phyloP scores from a whole-genome alignment of 306 rosid species.

The Astragalus membranaceus region DNA sequence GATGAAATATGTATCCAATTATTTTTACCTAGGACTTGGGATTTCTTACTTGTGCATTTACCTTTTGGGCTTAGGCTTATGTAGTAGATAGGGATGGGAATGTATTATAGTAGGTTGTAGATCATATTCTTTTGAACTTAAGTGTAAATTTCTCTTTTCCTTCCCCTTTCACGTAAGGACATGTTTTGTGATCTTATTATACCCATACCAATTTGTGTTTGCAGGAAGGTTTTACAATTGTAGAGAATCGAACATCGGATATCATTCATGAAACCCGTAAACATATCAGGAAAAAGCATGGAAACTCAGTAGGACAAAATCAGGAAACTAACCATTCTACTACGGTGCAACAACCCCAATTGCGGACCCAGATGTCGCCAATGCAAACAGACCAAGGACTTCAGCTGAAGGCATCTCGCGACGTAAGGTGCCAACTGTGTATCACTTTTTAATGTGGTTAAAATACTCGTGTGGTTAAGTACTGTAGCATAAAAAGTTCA shows the following conservation, averaged over 20 bases:
- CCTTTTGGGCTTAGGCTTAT: background rate
- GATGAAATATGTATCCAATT: background rate
- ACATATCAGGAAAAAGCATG: conserved; percentile 71
- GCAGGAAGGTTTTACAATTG: conserved; percentile 74
- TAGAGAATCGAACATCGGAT: conserved; percentile 77
- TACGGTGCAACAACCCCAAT: conserved; percentile 34
- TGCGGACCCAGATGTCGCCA: conserved; percentile 37
- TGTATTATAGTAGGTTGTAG: background rate
- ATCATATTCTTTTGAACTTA: background rate
- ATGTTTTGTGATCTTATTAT: conserved; percentile 15
- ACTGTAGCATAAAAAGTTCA: conserved; percentile 7
- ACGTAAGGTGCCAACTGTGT: conserved; percentile 94
- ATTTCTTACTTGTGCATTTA: background rate
- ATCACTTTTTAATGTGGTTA: conserved; percentile 53
- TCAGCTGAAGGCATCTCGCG: conserved; percentile 98
- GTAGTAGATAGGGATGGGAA: background rate
- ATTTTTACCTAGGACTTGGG: background rate
- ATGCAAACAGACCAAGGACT: conserved; percentile 70
- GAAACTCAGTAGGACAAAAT: conserved; percentile 33
- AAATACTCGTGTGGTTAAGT: conserved; percentile 18
- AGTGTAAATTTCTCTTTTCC: background rate
- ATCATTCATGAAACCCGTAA: conserved; percentile 94
- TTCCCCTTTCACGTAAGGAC: background rate
- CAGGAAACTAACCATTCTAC: conserved; percentile 40
- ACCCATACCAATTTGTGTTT: background rate